phyloP scores from a whole-genome alignment of 768 basidiomycete genomes.

The Paxillus rubicundulus region DNA sequence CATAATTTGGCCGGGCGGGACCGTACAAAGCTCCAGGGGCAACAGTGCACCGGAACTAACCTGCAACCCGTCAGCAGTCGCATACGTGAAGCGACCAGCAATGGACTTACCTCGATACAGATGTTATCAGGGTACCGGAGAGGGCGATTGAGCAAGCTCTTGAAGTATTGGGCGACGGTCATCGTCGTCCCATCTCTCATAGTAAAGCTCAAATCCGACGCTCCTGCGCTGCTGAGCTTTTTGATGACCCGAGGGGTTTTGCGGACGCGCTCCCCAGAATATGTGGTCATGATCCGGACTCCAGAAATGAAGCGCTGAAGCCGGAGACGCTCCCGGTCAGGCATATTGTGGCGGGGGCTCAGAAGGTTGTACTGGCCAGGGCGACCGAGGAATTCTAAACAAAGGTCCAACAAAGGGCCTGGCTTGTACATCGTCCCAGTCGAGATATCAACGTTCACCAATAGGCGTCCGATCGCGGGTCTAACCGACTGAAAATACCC shows the following conservation, averaged over 20 bases:
- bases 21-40: conserved; percentile 65
- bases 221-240: conserved; percentile 53
- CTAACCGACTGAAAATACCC: conserved; percentile 81
- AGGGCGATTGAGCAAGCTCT: conserved; percentile 46
- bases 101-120: conserved; percentile 60
- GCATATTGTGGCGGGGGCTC: conserved; percentile 41
- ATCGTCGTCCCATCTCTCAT: conserved; percentile 53
- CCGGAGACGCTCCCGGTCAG: conserved; percentile 50
- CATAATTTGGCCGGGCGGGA: conserved; percentile 67
- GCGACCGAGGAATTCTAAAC: conserved; percentile 51
- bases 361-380: conserved; percentile 31
- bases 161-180: conserved; percentile 65
- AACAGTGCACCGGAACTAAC: conserved; percentile 59
- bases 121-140: conserved; percentile 61
- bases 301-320: conserved; percentile 57
- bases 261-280: conserved; percentile 34
- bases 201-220: conserved; percentile 52
- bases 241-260: conserved; percentile 60
- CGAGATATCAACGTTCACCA: conserved; percentile 77
- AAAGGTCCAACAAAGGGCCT: conserved; percentile 57
- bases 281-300: conserved; percentile 46
- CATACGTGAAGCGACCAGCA: neutral
- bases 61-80: conserved; percentile 37
- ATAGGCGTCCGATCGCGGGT: conserved; percentile 58
- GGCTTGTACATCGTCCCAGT: conserved; percentile 74